phyloP scores from a whole-genome alignment of 495 filamentous ascomycete genomes.

The Neurospora sp. region DNA sequence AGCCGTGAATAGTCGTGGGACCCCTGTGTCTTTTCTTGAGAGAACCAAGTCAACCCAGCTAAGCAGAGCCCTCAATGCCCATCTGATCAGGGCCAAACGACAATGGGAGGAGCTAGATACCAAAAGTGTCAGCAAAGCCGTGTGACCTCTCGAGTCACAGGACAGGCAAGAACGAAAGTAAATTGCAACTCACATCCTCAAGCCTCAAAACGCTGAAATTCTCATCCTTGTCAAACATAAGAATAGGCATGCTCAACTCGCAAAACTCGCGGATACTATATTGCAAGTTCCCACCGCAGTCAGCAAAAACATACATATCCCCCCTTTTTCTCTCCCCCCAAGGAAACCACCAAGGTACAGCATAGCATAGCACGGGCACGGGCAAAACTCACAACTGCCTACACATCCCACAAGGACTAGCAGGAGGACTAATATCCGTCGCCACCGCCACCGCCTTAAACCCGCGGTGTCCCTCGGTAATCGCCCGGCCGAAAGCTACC shows the following conservation, averaged over 20 bases:
- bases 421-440: slow-evolving; percentile 65
- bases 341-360: not conserved
- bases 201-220: slow-evolving; percentile 61
- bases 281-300: slow-evolving; percentile 7
- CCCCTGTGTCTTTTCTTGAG: not conserved
- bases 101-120: slow-evolving; percentile 50
- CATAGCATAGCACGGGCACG: too few relatives aligned
- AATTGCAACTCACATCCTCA: slow-evolving; percentile 47
- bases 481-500: slow-evolving; percentile 71
- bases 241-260: slow-evolving; percentile 55
- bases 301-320: not conserved
- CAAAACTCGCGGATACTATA: slow-evolving; percentile 72
- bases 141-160: not conserved
- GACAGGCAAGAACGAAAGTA: slow-evolving; percentile 8
- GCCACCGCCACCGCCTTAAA: slow-evolving; percentile 83
- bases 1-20: not conserved
- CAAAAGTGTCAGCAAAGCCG: not conserved
- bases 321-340: not conserved
- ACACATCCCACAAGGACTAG: slow-evolving; percentile 66
- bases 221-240: slow-evolving; percentile 79
- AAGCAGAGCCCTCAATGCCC: slow-evolving; percentile 4
- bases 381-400: slow-evolving; percentile 41
- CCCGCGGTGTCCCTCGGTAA: slow-evolving; percentile 52
- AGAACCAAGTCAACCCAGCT: not conserved
- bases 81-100: slow-evolving; percentile 62